Base-by-base conservation (phyloP, 1,139 yeast species). In the Hansenula sp. region DNA sequence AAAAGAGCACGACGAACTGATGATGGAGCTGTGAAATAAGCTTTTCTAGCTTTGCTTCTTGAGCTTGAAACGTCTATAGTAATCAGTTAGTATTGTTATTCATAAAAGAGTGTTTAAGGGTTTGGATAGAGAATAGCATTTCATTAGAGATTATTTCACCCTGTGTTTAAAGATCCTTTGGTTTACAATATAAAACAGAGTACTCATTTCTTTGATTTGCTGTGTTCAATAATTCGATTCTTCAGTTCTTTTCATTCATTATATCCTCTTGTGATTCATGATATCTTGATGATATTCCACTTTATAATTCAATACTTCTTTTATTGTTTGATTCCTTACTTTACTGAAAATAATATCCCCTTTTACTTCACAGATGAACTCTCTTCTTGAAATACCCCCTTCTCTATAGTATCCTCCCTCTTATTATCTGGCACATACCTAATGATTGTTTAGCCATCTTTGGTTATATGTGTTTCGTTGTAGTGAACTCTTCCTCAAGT, bases 31-130 rank as follows among this genome's bases (percentile, higher is more conserved):
- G 78, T 77, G 90, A 94, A 94, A 87, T 94, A 85, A 73, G 98
- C 98, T 90, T 92, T 92, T 87, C 99, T 90, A 75, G 97, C 80
- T 86, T 92, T 92, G 74, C 96, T 85, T 82, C 98, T 95, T 70
- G 97, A 92, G 73, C 96, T 84, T 68, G 98, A 89, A 76, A 92
- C 97, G 96, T 92, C 94, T 82, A 63, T 38, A 40, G 28, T 19
- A 38, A 38, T 20, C 27, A 37, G 50, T 47, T 52, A 46, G 50
- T 52, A 55, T 40, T 37, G 4, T 34, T 75, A 71, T 29, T 66
- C 69, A 47, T 32, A 19, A 12, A 20, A 20, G 13, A 4, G 8
- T 13, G 9, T 8, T 11, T 20, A n/a, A 21, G 7, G 6, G n/a
- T n/a, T 4, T 17, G 18, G 14, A 29, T 18, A 16, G 14, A 29